Conservation (phyloP, 768 basidiomycete species). For the Paxillus rubicundulus region DNA sequence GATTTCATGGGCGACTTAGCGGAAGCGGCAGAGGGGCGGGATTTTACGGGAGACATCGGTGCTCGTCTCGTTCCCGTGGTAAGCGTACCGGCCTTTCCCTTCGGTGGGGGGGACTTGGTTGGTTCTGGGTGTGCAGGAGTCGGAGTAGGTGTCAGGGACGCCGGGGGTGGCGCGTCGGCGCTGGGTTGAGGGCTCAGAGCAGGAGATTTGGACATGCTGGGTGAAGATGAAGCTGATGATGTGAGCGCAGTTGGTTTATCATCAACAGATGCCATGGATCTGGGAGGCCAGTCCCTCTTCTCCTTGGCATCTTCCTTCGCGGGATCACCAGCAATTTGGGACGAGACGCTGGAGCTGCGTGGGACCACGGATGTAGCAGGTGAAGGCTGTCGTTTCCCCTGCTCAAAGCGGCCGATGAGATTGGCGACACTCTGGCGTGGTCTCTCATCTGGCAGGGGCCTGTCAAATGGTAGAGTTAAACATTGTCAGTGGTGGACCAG, state of each 20-base stretch:
- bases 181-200: slow-evolving; percentile 31
- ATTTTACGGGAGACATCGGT: slow-evolving; percentile 29
- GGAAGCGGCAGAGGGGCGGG: slow-evolving; percentile 17
- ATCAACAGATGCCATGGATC: slow-evolving; percentile 32
- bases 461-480: slow-evolving; percentile 30
- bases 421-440: slow-evolving; percentile 86
- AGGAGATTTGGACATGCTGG: slow-evolving; percentile 17
- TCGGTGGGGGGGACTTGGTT: slow-evolving; percentile 20
- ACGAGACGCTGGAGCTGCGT: slow-evolving; percentile 65
- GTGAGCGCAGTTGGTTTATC: slow-evolving; percentile 35
- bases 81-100: slow-evolving; percentile 16
- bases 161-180: slow-evolving; percentile 20
- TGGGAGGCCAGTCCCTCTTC: slow-evolving; percentile 77
- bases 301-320: slow-evolving; percentile 66
- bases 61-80: slow-evolving; percentile 19
- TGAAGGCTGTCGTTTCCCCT: slow-evolving; percentile 62
- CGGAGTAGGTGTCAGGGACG: slow-evolving; percentile 17
- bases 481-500: slow-evolving; percentile 14
- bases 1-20: slow-evolving; percentile 22
- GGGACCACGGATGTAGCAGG: slow-evolving; percentile 38
- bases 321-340: slow-evolving; percentile 62
- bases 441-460: slow-evolving; percentile 86
- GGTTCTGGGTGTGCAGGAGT: slow-evolving; percentile 21
- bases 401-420: slow-evolving; percentile 87
- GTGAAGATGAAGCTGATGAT: slow-evolving; percentile 34